Percentiles rank a stretch among this genome's conserved stretches.
Conservation (phyloP, 805 yeast species). For the Candida ortonii region DNA sequence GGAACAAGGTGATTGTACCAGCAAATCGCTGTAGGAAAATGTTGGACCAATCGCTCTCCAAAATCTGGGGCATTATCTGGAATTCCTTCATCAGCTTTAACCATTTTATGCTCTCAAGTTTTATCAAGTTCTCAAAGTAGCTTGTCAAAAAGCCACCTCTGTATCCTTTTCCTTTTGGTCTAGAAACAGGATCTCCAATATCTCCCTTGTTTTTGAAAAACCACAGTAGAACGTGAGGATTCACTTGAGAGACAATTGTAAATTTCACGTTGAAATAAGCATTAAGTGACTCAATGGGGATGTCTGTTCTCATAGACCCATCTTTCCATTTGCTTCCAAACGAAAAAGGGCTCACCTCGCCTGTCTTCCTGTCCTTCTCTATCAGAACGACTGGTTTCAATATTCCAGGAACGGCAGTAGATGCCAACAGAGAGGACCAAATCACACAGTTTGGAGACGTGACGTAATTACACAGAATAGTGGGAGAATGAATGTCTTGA, state of each 20-base stretch:
- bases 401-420: conserved; percentile 82
- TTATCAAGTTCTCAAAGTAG: conserved; percentile 66
- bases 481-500: conserved; percentile 79
- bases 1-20: conserved; percentile 78
- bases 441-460: conserved; percentile 79
- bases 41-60: conserved; percentile 79
- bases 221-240: conserved; percentile 76
- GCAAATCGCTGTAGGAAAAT: conserved; percentile 71
- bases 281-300: conserved; percentile 71
- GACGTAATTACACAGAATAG: conserved; percentile 69
- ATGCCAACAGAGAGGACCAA: conserved; percentile 76
- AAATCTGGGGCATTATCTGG: conserved; percentile 62
- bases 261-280: conserved; percentile 74
- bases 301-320: conserved; percentile 75
- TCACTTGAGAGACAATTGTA: conserved; percentile 76
- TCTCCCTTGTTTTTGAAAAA: conserved; percentile 78
- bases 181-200: conserved; percentile 73
- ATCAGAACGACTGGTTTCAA: conserved; percentile 75
- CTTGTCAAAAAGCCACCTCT: conserved; percentile 78
- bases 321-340: conserved; percentile 77
- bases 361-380: conserved; percentile 44
- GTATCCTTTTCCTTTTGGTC: conserved; percentile 52
- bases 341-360: conserved; percentile 58
- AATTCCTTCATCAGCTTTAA: conserved; percentile 60
- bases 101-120: conserved; percentile 78